Conservation (phyloP, 306 rosid genomes). For the Quillaja saponaria region DNA sequence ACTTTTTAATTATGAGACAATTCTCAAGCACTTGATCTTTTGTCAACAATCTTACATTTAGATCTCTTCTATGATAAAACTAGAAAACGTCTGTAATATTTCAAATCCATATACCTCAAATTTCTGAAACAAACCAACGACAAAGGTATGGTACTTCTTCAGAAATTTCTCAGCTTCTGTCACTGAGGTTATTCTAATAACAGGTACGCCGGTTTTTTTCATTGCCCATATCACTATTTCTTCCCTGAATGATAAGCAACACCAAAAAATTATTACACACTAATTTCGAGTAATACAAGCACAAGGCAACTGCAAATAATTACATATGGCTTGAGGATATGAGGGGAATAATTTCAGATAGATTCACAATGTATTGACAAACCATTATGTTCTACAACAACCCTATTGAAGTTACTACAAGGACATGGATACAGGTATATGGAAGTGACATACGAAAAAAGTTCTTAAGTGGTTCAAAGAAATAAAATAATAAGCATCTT, state of each 20-base stretch:
- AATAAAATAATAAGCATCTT: constrained; percentile 27
- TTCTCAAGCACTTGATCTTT: not conserved
- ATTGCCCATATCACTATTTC: constrained; percentile 82
- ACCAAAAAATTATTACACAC: constrained; percentile 7
- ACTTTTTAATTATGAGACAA: too few relatives aligned
- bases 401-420: too few relatives aligned
- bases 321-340: constrained; percentile 11
- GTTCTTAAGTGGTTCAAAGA: too few relatives aligned
- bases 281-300: constrained; percentile 16
- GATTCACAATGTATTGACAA: not conserved
- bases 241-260: constrained; percentile 59
- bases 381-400: not conserved
- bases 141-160: constrained; percentile 58
- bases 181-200: constrained; percentile 52
- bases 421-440: too few relatives aligned
- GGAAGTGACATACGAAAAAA: too few relatives aligned
- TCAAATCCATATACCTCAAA: constrained; percentile 54
- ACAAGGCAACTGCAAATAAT: not conserved
- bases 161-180: constrained; percentile 62
- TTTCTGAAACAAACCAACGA: constrained; percentile 63
- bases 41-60: not conserved
- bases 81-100: not conserved
- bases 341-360: not conserved
- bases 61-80: constrained; percentile 9
- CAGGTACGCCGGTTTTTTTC: constrained; percentile 77